Evolutionary conservation across 169 alveolate species (phyloP), one percentile per base, ranked within the genome.

Genomic region (Ophryocystis elektroscirrha): DNA sequence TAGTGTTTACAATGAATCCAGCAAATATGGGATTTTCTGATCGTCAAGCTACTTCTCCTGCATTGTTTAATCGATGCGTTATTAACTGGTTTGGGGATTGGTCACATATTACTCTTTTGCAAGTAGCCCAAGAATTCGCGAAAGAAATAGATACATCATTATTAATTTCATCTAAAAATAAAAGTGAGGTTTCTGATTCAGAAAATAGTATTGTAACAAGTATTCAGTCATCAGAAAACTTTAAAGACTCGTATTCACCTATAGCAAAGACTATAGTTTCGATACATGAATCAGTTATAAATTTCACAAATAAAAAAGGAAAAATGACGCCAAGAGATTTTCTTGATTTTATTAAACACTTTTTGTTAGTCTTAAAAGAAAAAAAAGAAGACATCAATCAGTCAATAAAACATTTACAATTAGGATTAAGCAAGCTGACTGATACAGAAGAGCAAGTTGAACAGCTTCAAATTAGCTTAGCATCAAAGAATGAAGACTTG

Each of bases 61-160:
- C 97, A 1, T 38, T 65, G 49, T 91, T 87, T 69, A 91, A 91
- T 61, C 78, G 96, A 48, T 91, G 98, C 59, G 95, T 91, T 41
- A 88, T 91, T 51, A 95, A 91, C 68, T 91, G 98, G 98, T 87
- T 91, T 60, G 96, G 98, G 1, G 95, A 86, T 63, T 87, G 96
- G 95, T 69, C 87, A 9, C 78, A 76, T 37, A 88, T 83, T 29
- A 96, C 96, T 5, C 67, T 87, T 51, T 71, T 74, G 57, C 88
- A 85, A 65, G 76, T 67, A 24, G 71, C 68, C 18, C 42, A 51
- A 2, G 75, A 48, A 38, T 66, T 60, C 44, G 56, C 69, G 0
- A 53, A 32, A 12, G 52, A 53, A 28, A 43, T 59, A 29, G 63
- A 39, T 22, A 38, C 41, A 9, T 48, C 59, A 30, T 46, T 48